Conservation (phyloP, 495 filamentous ascomycete genomes). For the Penicillium silybi region DNA sequence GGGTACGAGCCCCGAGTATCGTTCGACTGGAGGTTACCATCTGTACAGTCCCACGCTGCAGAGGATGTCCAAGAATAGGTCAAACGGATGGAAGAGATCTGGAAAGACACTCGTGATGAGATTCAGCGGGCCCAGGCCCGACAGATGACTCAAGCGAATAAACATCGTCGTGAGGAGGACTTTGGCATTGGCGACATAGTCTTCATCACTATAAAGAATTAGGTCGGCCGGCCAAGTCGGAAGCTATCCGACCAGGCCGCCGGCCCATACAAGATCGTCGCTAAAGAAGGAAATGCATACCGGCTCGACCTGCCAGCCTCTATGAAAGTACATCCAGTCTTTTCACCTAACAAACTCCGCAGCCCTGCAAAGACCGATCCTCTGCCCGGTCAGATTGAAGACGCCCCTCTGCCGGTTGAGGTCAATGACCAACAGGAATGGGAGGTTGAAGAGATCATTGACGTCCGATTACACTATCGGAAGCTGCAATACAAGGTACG, state of each 20-base stretch:
- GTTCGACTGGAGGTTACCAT: background rate
- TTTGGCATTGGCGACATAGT: background rate
- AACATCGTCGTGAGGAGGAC: no score
- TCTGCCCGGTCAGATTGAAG: background rate
- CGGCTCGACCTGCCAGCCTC: background rate
- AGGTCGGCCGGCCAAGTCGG: background rate
- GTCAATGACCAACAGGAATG: conserved; percentile 6
- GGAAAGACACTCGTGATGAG: no score
- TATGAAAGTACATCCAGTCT: conserved; percentile 6
- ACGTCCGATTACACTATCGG: background rate
- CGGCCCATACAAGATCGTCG: background rate
- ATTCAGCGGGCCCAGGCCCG: no score
- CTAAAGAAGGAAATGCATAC: background rate
- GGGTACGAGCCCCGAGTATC: background rate
- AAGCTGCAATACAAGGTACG: conserved; percentile 8
- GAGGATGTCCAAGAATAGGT: no score
- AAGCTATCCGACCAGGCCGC: background rate
- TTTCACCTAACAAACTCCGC: conserved; percentile 8
- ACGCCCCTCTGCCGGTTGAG: background rate
- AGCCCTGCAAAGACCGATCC: background rate
- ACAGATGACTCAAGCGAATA: no score
- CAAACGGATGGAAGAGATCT: no score
- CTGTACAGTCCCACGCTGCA: no score
- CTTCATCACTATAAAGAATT: background rate
- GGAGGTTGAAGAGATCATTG: conserved; percentile 4